Evolutionary conservation across 768 basidiomycete genomes (phyloP).

Genomic region (Clitopilus passeckerianus): DNA sequence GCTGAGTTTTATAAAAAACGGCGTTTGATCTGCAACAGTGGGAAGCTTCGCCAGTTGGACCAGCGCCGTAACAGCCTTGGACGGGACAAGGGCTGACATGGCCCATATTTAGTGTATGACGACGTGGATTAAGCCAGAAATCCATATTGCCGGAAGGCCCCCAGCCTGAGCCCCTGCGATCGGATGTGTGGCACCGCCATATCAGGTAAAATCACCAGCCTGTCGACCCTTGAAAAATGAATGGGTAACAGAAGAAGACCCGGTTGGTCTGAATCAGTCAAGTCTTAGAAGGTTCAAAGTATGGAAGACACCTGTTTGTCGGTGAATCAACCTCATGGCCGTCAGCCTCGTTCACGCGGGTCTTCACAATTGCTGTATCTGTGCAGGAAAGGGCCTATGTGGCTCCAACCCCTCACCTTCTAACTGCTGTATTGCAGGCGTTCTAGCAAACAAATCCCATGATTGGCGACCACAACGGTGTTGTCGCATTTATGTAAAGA

Average conservation of each 20-base stretch:
- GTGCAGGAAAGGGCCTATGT: background rate
- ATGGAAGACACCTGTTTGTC: constrained; percentile 1
- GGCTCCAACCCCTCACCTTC: background rate
- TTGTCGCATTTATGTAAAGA: background rate
- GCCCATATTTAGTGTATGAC: constrained; percentile 5
- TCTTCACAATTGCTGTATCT: background rate
- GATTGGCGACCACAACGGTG: background rate
- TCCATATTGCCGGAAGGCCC: constrained; percentile 8
- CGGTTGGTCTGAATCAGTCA: background rate
- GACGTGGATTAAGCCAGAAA: constrained; percentile 6
- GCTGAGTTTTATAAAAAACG: background rate
- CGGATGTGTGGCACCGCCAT: constrained; percentile 10
- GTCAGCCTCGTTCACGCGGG: background rate
- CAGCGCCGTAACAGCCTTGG: constrained; percentile 1
- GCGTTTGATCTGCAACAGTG: background rate
- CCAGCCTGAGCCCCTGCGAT: constrained; percentile 8
- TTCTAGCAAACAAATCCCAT: background rate
- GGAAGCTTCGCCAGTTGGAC: background rate
- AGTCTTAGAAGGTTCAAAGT: background rate
- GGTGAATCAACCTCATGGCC: background rate
- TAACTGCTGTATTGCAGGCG: background rate
- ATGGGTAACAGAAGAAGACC: background rate
- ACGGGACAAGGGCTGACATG: background rate
- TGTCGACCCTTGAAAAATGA: background rate
- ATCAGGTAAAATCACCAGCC: constrained; percentile 16